Evolutionary conservation across 495 filamentous ascomycete species (phyloP).

Genomic region (Lineolata rhizophorae): DNA sequence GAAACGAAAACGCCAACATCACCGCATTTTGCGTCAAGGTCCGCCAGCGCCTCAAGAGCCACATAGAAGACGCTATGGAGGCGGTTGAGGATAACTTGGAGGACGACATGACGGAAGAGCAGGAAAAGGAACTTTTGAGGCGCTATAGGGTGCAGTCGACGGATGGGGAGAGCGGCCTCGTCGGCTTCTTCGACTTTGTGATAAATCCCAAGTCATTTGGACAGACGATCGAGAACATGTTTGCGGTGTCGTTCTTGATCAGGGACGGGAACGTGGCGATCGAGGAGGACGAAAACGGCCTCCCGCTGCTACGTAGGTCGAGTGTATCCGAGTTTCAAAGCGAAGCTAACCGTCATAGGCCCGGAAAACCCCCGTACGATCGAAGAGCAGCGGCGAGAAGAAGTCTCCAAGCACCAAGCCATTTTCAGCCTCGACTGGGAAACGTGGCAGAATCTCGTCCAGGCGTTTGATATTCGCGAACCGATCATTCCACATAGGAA

Average conservation of each 20-base stretch:
- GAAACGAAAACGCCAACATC: slow-evolving; percentile 50
- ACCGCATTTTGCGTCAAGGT: slow-evolving; percentile 47
- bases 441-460: slow-evolving; percentile 55
- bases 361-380: slow-evolving; percentile 16
- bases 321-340: neutral
- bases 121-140: slow-evolving; percentile 21
- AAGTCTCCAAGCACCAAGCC: slow-evolving; percentile 41
- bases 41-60: slow-evolving; percentile 20
- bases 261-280: slow-evolving; percentile 60
- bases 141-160: too few relatives aligned
- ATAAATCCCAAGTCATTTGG: slow-evolving; percentile 80
- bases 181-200: slow-evolving; percentile 62
- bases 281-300: slow-evolving; percentile 32
- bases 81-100: slow-evolving; percentile 17
- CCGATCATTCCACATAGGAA: slow-evolving; percentile 75
- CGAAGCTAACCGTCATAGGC: slow-evolving; percentile 14
- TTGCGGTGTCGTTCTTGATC: slow-evolving; percentile 88
- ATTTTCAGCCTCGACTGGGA: slow-evolving; percentile 68
- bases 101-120: slow-evolving; percentile 12
- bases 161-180: slow-evolving; percentile 34
- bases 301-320: slow-evolving; percentile 54
- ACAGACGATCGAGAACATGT: slow-evolving; percentile 92
- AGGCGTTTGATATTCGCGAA: slow-evolving; percentile 49
- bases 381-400: slow-evolving; percentile 28
- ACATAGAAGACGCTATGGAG: slow-evolving; percentile 17